Percentiles rank a stretch among this genome's conserved stretches.
phyloP scores from a whole-genome alignment of 495 filamentous ascomycete species.

The Delitschia confertaspora region DNA sequence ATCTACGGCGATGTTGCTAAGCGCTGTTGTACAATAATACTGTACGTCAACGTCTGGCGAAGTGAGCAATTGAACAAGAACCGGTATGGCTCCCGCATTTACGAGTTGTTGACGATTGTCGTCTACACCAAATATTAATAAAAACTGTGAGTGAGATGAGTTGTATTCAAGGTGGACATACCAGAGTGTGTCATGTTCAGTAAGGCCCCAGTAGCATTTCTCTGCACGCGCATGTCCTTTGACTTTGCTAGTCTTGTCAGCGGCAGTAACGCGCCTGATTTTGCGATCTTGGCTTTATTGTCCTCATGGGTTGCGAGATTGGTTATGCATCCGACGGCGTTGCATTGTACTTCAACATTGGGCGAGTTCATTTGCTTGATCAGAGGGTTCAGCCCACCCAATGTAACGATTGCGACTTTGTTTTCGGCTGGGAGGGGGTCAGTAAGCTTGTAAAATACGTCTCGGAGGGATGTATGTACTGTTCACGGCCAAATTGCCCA shows the following conservation, averaged over 20 bases:
- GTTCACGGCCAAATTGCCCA: conserved; percentile 95
- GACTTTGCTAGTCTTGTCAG: conserved; percentile 89
- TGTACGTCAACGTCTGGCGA: conserved; percentile 94
- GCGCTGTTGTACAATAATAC: conserved; percentile 97
- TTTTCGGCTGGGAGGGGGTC: conserved; percentile 72
- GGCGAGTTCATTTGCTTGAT: conserved; percentile 97
- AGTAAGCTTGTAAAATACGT: conserved; percentile 33
- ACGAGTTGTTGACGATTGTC: conserved; percentile 97
- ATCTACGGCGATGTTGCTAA: conserved; percentile 98
- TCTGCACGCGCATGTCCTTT: conserved; percentile 96
- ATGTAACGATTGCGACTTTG: conserved; percentile 88
- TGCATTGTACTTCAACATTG: conserved; percentile 99
- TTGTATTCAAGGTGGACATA: too few relatives aligned
- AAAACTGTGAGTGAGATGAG: too few relatives aligned
- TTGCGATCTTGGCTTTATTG: conserved; percentile 97
- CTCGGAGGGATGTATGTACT: conserved; percentile 57
- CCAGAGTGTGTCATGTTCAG: conserved; percentile 99
- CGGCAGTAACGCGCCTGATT: conserved; percentile 83
- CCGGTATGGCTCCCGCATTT: conserved; percentile 90
- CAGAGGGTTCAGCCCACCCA: conserved; percentile 82
- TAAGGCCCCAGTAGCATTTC: conserved; percentile 91
- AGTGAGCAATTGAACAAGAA: conserved; percentile 85
- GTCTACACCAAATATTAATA: conserved; percentile 55
- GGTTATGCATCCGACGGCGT: conserved; percentile 96
- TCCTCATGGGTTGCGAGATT: conserved; percentile 97